Conservation (phyloP, 2,329 filamentous ascomycete genomes). For the Capronia epimyces region DNA sequence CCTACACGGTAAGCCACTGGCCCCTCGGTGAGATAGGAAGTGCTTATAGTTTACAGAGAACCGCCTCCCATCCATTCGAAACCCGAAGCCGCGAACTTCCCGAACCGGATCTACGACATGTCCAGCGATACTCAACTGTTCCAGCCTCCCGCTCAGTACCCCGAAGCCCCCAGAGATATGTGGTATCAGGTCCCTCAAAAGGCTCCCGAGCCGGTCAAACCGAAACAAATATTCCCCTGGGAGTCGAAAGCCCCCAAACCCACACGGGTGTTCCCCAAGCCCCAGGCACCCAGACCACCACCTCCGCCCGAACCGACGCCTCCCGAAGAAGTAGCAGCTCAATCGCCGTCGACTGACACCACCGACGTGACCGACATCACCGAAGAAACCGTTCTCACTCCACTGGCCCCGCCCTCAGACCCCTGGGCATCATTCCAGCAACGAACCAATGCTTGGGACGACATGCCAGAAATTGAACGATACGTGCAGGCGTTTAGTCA, state of each 20-base stretch:
- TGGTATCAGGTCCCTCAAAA: conserved; percentile 70
- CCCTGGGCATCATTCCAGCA: conserved; percentile 59
- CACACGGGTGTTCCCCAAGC: conserved; percentile 45
- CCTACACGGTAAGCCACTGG: conserved; percentile 49
- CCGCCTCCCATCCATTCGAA: conserved; percentile 59
- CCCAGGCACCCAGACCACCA: conserved; percentile 27
- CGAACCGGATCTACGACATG: conserved; percentile 74
- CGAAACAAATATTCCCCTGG: conserved; percentile 81
- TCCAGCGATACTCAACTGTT: conserved; percentile 70
- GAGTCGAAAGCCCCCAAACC: conserved; percentile 62
- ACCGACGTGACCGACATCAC: conserved; percentile 7
- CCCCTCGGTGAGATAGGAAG: conserved; percentile 11
- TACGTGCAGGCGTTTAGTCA: conserved; percentile 74
- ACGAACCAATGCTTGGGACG: conserved; percentile 89
- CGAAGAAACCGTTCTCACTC: conserved; percentile 8
- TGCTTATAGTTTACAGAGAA: conserved; percentile 46
- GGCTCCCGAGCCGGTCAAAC: conserved; percentile 53
- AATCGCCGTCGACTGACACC: conserved; percentile 15
- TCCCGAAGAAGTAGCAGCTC: conserved; percentile 1
- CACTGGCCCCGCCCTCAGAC: conserved; percentile 14
- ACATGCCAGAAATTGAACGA: conserved; percentile 75
- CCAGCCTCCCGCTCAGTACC: conserved; percentile 68
- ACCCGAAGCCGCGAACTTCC: conserved; percentile 82
- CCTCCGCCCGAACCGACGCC: conserved; percentile 20
- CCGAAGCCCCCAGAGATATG: conserved; percentile 80